Percentiles rank a stretch among this genome's conserved stretches.
Evolutionary conservation across 1,284 basidiomycete genomes (phyloP).

Genomic region (Cutaneotrichosporon cutaneum): DNA sequence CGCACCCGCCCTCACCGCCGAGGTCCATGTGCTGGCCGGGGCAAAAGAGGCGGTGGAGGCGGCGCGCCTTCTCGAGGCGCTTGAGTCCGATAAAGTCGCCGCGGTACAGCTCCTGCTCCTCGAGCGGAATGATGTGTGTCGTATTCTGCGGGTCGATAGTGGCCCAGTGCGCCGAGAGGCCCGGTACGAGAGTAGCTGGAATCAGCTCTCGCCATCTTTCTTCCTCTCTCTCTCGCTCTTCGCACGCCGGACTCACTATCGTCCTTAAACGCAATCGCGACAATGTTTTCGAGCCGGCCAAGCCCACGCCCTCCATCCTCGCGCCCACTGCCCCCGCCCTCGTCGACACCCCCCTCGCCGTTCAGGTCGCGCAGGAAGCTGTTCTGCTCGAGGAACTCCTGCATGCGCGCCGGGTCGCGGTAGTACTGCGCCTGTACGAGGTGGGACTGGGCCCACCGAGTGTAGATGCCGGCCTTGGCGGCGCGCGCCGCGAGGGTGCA

Average conservation of each 20-base stretch:
- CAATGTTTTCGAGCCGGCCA: slow-evolving; percentile 45
- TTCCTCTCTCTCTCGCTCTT: no score
- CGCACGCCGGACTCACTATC: slow-evolving; percentile 41
- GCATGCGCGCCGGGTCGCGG: slow-evolving; percentile 75
- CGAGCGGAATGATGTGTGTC: slow-evolving; percentile 67
- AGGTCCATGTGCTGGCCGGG: slow-evolving; percentile 83
- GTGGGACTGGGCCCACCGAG: slow-evolving; percentile 75
- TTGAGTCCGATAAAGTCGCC: slow-evolving; percentile 88
- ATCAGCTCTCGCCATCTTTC: neutral
- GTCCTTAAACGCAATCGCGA: slow-evolving; percentile 53
- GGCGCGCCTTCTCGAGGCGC: slow-evolving; percentile 67
- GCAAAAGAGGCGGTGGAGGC: slow-evolving; percentile 67
- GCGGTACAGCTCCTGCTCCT: slow-evolving; percentile 69
- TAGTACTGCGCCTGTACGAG: slow-evolving; percentile 91
- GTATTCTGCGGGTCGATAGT: slow-evolving; percentile 43
- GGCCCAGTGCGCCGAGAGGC: slow-evolving; percentile 49
- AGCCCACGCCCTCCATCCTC: slow-evolving; percentile 40
- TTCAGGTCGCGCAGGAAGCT: slow-evolving; percentile 53
- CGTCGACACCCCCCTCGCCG: slow-evolving; percentile 24
- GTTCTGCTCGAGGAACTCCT: slow-evolving; percentile 68
- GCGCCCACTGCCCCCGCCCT: slow-evolving; percentile 11
- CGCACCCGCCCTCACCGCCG: slow-evolving; percentile 60
- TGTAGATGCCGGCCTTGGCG: slow-evolving; percentile 73
- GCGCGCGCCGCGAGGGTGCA: slow-evolving; percentile 74
- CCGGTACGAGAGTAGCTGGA: slow-evolving; percentile 37